Base-by-base conservation (phyloP, 805 yeast genomes). In the Deakozyma indianensis region DNA sequence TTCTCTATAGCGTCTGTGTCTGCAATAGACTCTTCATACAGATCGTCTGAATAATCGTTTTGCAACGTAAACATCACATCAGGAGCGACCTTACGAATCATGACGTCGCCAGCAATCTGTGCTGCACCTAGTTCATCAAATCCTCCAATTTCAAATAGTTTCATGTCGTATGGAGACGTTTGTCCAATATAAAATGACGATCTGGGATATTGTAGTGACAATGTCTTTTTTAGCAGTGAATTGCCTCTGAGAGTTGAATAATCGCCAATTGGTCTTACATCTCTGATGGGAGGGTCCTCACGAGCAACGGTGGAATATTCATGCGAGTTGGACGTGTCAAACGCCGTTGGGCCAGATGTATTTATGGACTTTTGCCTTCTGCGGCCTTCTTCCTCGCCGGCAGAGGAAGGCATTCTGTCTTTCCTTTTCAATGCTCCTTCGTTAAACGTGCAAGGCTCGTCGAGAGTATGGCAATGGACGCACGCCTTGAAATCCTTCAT, bases 121-220 rank as follows among this genome's bases (percentile, higher is more conserved):
- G 87, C 80, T 59, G 86, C 96, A 56, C 83, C 94, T 41, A 82
- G 75, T 51, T 80, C 80, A 60, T 78, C 81, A 23, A 79, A 60
- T 24, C 70, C 73, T 28, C 85, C 75, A 35, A 73, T 65, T 48
- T 82, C 80, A 20, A 90, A 67, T 22, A 90, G 68, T 14, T 75
- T 70, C 22, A 75, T 68, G 59, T 90, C 97, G 58, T 80, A 85
- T 23, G 83, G 71, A 16, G 96, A 86, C 0, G 95, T 83, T 1
- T 94, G 79, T 1, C 97, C 96, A 20, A 88, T 80, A 54, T 78
- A 83, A 56, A 85, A 85, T 18, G 95, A 81, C 0, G 95, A 86
- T 47, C 96, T 67, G 1, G 97, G 96, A 55, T 79, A 85, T 58
- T 86, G 96, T 20, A 84, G 63, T n/a, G 83, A 74, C 25, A 80